Percentiles rank a stretch among this genome's conserved stretches.
Conservation (phyloP, 805 yeast species). For the Yamadazyma takamatsuzukensis region DNA sequence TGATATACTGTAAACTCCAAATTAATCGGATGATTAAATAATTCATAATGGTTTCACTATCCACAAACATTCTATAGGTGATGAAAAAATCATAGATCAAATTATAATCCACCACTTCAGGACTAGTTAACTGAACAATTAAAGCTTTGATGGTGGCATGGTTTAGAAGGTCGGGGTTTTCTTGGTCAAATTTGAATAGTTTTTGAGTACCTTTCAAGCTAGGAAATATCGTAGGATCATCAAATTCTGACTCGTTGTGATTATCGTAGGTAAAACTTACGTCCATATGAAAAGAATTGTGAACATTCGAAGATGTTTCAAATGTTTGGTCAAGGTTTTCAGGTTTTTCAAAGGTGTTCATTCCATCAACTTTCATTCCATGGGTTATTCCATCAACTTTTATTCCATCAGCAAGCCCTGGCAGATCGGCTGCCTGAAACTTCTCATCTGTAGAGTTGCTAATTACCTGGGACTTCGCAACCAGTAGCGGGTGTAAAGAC, state of each 20-base stretch:
- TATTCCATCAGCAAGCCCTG: too few species aligned
- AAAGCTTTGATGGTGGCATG: conserved; percentile 43
- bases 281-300: conserved; percentile 15
- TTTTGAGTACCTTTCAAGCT: conserved; percentile 17
- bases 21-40: conserved; percentile 60
- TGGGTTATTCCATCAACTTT: too few species aligned
- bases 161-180: conserved; percentile 28
- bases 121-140: conserved; percentile 64
- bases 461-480: too few species aligned
- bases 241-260: conserved; percentile 36
- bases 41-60: conserved; percentile 55
- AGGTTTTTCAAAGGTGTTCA: too few species aligned
- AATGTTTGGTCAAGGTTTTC: too few species aligned
- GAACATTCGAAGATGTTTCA: conserved; percentile 2
- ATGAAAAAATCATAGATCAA: conserved; percentile 82
- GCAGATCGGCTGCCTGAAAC: too few species aligned
- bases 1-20: conserved; percentile 61
- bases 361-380: too few species aligned
- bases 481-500: too few species aligned
- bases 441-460: too few species aligned
- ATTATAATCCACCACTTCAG: conserved; percentile 71
- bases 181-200: conserved; percentile 32
- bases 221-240: conserved; percentile 34
- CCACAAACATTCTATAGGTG: conserved; percentile 69
- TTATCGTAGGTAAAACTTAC: conserved; percentile 30